Conservation (phyloP, 1,284 basidiomycete genomes). For the Tylopilus sp. region DNA sequence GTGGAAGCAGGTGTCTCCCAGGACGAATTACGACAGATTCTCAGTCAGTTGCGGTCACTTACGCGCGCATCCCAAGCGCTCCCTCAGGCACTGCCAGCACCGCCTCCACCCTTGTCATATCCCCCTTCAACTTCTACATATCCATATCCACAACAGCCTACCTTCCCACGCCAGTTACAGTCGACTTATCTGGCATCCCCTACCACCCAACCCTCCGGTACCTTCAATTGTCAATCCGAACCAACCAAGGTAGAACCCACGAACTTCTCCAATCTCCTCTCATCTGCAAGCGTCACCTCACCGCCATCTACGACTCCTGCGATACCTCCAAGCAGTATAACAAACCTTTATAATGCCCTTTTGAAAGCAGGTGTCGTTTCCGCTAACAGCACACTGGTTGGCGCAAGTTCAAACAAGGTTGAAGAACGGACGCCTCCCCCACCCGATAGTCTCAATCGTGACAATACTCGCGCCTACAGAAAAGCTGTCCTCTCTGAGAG, state of each 20-base stretch:
- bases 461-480: conserved; percentile 66
- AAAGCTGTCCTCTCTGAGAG: conserved; percentile 65
- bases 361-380: conserved; percentile 73
- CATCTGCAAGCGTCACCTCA: conserved; percentile 22
- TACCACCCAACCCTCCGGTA: conserved; percentile 13
- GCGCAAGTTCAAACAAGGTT: conserved; percentile 43
- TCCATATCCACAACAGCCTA: conserved; percentile 31
- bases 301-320: conserved; percentile 29
- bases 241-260: conserved; percentile 31
- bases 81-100: conserved; percentile 32
- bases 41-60: conserved; percentile 69
- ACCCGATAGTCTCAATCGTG: conserved; percentile 40
- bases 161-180: conserved; percentile 23
- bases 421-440: conserved; percentile 39
- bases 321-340: conserved; percentile 43
- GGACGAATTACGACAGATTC: conserved; percentile 76
- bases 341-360: conserved; percentile 60
- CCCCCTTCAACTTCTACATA: conserved; percentile 31
- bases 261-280: conserved; percentile 29
- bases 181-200: conserved; percentile 16
- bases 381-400: conserved; percentile 48
- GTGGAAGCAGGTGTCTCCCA: conserved; percentile 79
- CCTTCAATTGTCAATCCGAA: conserved; percentile 26
- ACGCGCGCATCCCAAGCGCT: conserved; percentile 42
- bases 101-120: conserved; percentile 24